Evolutionary conservation across 2,329 filamentous ascomycete genomes (phyloP).

Genomic region (Cladophialophora exuberans): DNA sequence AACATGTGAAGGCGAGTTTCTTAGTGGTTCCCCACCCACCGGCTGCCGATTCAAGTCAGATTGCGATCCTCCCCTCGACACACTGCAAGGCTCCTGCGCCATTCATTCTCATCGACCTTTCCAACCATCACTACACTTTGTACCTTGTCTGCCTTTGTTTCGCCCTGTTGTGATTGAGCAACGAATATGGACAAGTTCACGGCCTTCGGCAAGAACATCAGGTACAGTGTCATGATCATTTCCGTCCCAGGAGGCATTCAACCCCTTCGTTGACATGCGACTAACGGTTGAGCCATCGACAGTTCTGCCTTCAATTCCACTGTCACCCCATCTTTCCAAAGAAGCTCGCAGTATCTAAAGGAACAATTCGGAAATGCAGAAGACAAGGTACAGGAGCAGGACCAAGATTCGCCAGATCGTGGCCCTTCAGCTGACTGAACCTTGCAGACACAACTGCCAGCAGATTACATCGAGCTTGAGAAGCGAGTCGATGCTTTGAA

Average conservation of each 20-base stretch:
- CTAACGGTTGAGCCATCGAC: slow-evolving; percentile 44
- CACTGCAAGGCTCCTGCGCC: slow-evolving; percentile 1
- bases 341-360: slow-evolving; percentile 96
- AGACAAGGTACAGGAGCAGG: too few species aligned
- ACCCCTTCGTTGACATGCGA: neutral
- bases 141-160: neutral
- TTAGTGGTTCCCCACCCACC: slow-evolving; percentile 4
- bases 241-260: neutral
- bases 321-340: slow-evolving; percentile 89
- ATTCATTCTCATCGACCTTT: neutral
- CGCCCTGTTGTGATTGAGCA: neutral
- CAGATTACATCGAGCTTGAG: slow-evolving; percentile 97
- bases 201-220: slow-evolving; percentile 72
- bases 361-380: slow-evolving; percentile 94
- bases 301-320: slow-evolving; percentile 67
- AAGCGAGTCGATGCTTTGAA: slow-evolving; percentile 98
- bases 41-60: slow-evolving; percentile 7
- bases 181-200: slow-evolving; percentile 68
- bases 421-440: slow-evolving; percentile 23
- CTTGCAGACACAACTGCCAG: slow-evolving; percentile 83
- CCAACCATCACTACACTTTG: neutral
- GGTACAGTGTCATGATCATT: slow-evolving; percentile 46
- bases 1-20: neutral
- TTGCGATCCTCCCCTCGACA: neutral
- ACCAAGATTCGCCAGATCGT: too few species aligned